Base-by-base conservation (phyloP, 441 rosid species). In the Sinapis alba region DNA sequence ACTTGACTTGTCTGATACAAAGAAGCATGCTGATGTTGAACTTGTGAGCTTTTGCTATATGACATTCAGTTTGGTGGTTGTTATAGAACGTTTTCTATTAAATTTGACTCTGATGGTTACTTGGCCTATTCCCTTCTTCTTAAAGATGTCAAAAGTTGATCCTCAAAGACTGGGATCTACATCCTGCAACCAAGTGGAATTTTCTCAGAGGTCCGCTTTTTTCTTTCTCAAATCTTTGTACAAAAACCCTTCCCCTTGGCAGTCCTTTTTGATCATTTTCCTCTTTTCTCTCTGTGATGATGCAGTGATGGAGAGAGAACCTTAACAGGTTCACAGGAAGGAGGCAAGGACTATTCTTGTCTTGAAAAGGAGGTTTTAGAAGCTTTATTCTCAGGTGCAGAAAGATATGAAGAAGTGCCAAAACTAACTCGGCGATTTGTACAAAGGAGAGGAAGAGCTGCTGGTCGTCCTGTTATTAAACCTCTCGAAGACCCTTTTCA, bases 311-410 rank as follows among this genome's bases (percentile, higher is more conserved):
- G 61, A 62, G 45, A 30, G 43, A 80, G 71, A 79, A 62, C 59
- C 41, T 62, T 74, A 41, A 72, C 36, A 62, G 65, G 57, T 61
- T 62, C 77, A 53, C 60, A 69, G 64, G 62, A 65, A 71, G 50
- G 56, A 51, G 61, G 53, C 47, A 80, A 60, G 15, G 68, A 73
- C 66, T 80, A 75, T 34, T 27, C 30, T 47, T 60, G 47, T 67
- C 82, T 82, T 79, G 84, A 80, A 78, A 81, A 69, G 71, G 86
- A 86, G 76, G 71, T 88, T 59, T 62, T 88, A 69, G 80, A 80
- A 68, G 62, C 87, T 50, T 79, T 88, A 28, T 88, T 88, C 82
- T 72, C 65, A 61, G 76, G 80, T 72, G 67, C 80, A 6, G 76
- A 68, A 68, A 88, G 81, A 80, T 62, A 74, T 15, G 85, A 75